Percentiles rank a stretch among this genome's conserved stretches.
phyloP scores from a whole-genome alignment of 164 flowering plant species.

The Buxus sempervirens region DNA sequence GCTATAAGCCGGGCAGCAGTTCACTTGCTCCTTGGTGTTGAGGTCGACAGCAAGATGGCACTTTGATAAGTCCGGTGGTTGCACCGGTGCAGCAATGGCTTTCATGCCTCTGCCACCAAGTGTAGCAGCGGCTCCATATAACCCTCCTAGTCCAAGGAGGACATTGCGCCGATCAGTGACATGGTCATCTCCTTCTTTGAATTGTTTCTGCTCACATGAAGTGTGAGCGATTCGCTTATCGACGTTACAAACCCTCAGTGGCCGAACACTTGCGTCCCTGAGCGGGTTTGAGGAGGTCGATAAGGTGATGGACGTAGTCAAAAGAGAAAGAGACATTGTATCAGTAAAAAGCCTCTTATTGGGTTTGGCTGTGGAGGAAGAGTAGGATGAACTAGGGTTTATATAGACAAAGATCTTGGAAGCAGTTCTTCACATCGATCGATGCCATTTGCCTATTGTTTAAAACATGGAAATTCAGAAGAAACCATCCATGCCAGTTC shows the following conservation, averaged over 20 bases:
- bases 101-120: not conserved
- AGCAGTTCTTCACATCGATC: too few relatives aligned
- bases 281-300: not conserved
- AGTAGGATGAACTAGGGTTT: not conserved
- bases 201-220: conserved; percentile 13
- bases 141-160: conserved; percentile 19
- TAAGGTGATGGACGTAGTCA: not conserved
- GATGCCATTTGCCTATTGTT: too few relatives aligned
- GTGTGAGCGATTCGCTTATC: too few relatives aligned
- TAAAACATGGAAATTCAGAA: too few relatives aligned
- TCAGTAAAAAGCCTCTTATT: not conserved
- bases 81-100: conserved; percentile 13
- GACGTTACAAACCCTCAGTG: too few relatives aligned
- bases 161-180: conserved; percentile 14
- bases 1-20: conserved; percentile 16
- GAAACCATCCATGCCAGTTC: too few relatives aligned
- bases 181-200: not conserved
- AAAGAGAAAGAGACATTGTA: conserved; percentile 3
- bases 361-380: not conserved
- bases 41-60: conserved; percentile 13
- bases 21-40: not conserved
- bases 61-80: conserved; percentile 12
- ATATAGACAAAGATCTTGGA: too few relatives aligned
- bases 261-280: not conserved
- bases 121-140: conserved; percentile 15